These are phyloP conservation scores for Ophiocytium majus DNA, from an alignment of 352 stramenopile genomes.

Conservation along the genomic window DNA sequence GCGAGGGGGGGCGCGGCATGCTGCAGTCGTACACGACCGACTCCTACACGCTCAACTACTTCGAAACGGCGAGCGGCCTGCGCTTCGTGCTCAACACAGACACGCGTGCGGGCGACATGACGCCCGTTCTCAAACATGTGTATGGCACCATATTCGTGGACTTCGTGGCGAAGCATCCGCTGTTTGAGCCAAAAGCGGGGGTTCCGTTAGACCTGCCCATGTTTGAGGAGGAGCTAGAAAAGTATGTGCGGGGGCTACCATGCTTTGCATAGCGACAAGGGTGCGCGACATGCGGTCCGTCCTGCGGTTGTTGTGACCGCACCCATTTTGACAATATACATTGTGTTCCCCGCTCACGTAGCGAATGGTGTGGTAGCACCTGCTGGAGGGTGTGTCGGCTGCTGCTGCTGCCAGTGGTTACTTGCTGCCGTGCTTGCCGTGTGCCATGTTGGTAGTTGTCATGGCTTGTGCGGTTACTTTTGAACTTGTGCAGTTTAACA, in stretches of 20 bases:
- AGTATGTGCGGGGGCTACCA: constrained; percentile 49
- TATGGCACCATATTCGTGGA: constrained; percentile 83
- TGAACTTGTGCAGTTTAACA: too few species aligned
- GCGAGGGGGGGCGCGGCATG: constrained; percentile 58
- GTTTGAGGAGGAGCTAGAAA: constrained; percentile 53
- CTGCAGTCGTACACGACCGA: constrained; percentile 78
- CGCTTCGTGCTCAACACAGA: constrained; percentile 85
- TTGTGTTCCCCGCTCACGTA: too few species aligned
- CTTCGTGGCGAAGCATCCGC: constrained; percentile 79
- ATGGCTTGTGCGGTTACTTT: too few species aligned
- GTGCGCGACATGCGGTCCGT: constrained; percentile 9
- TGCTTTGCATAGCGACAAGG: constrained; percentile 42
- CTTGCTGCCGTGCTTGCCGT: too few species aligned
- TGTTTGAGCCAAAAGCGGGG: constrained; percentile 56
- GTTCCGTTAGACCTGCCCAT: constrained; percentile 35
- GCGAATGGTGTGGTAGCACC: too few species aligned
- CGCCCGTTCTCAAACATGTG: constrained; percentile 73
- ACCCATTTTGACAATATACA: too few species aligned
- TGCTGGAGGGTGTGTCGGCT: too few species aligned
- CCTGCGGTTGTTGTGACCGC: too few species aligned
- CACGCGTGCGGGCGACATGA: constrained; percentile 75
- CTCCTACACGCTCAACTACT: constrained; percentile 82
- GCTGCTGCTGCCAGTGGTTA: too few species aligned
- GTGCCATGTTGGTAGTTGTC: too few species aligned
- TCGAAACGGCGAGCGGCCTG: constrained; percentile 78